Base-by-base conservation (phyloP, 371 early-diverging fungal species). In the Mortierella sp. region DNA sequence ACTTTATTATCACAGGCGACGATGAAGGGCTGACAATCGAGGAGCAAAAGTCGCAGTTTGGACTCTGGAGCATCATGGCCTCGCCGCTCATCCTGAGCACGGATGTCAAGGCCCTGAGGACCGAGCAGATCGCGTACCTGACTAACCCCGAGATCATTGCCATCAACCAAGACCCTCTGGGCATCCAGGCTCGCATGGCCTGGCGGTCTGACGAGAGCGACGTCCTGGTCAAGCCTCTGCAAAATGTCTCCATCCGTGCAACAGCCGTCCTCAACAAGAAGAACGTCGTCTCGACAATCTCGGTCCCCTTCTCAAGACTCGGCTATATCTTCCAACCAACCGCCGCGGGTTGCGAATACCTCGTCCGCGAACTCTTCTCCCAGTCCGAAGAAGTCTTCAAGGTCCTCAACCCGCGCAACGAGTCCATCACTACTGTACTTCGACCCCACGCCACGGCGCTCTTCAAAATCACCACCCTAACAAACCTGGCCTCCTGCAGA, bases 41-140 rank as follows among this genome's bases (percentile, higher is more conserved):
- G 14, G 85, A 86, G 29, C 79, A 86, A 61, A 80, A 77, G 26
- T 81, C 86, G 0, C 86, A 86, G 37, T 86, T 86, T 67, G 82
- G 55, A 11, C 41, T 86, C 22, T 86, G 86, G 86, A 22, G 74
- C 11, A 79, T 85, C 64, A 79, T 86, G 75, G 80, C 80, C 13
- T 74, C 86, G 6, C 86, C 86, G 0, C 52, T 86, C 37, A 86
- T 86, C 69, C 67, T 86, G 53, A 85, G 86, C 47, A 74, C 85
- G 22, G 55, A 80, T 29, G 74, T 86, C 48, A 70, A 50, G 65
- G 71, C 43, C 10, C 67, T 86, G 43, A 76, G 39, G 9, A 19
- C 5, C 2, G 81, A 77, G 0, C 79, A 86, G 47, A 45, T 82
- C 31, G 77, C 73, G 7, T 79, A 66, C 47, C 29, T 86, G n/a